These are phyloP conservation scores for Pleurostoma richardsiae DNA, from an alignment of 2,329 filamentous ascomycete species.

Conservation along the genomic window DNA sequence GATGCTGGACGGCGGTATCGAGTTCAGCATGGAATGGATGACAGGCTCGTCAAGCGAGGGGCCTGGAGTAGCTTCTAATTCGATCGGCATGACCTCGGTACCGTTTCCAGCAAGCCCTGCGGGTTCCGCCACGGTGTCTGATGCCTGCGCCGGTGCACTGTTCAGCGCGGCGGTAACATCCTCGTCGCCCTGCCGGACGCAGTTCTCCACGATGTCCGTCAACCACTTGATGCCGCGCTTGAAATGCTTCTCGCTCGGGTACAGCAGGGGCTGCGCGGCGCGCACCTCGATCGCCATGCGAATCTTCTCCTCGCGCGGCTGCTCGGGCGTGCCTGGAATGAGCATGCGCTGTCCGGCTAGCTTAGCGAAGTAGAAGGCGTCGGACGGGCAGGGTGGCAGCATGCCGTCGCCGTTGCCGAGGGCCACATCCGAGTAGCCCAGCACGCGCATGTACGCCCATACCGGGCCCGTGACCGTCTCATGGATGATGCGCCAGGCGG, in stretches of 20 bases:
- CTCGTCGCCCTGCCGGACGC: slow-evolving; percentile 11
- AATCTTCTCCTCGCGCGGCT: slow-evolving; percentile 9
- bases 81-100: neutral
- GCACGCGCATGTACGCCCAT: slow-evolving; percentile 14
- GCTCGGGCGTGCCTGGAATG: slow-evolving; percentile 6
- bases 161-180: slow-evolving; percentile 9
- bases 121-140: no score
- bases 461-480: slow-evolving; percentile 11
- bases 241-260: slow-evolving; percentile 8
- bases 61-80: neutral
- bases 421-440: slow-evolving; percentile 10
- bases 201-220: slow-evolving; percentile 8
- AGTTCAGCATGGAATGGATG: no score
- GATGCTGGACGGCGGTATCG: no score
- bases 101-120: neutral
- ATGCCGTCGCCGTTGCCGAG: slow-evolving; percentile 4
- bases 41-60: no score
- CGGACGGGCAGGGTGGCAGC: slow-evolving; percentile 9
- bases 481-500: slow-evolving; percentile 12
- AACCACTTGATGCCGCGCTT: slow-evolving; percentile 9
- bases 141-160: no score
- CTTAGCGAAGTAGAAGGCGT: slow-evolving; percentile 11
- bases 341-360: slow-evolving; percentile 8
- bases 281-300: slow-evolving; percentile 11
- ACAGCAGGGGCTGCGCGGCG: slow-evolving; percentile 4